Evolutionary conservation across 768 basidiomycete species (phyloP), one percentile per base, ranked within the genome.

Genomic region (Phaeotremella skinneri): DNA sequence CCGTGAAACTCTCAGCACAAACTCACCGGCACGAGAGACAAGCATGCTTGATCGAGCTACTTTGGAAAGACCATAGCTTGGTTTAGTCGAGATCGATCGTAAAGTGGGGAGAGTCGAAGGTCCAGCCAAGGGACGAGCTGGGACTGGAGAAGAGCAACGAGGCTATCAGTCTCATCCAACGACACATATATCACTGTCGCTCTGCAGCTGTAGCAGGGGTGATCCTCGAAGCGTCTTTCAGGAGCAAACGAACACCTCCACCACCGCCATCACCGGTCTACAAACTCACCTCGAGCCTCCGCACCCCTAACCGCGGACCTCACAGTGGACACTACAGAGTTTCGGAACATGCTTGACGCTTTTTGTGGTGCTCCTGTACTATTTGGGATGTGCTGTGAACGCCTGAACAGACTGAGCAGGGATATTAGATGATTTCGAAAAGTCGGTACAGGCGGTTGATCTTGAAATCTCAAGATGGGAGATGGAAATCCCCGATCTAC

Each of bases 121-220:
- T 26, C 68, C 61, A 55, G 63, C 59, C 50, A 68, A 41, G n/a
- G 63, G 63, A 51, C 59, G 52, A 31, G 53, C 41, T 23, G 62
- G 55, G 29, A 49, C 53, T 32, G 39, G 14, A 13, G 23, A 21
- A 37, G 7, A 37, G 7, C 34, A 37, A 17, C 34, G 17, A 7
- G 34, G 34, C 17, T 37, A 7, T 37, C 17, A 17, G n/a, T n/a
- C n/a, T n/a, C n/a, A n/a, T n/a, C n/a, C n/a, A n/a, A n/a, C n/a
- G n/a, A n/a, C n/a, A n/a, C n/a, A n/a, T n/a, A n/a, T n/a, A n/a
- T n/a, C n/a, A n/a, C n/a, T n/a, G n/a, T n/a, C n/a, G n/a, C n/a
- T n/a, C n/a, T n/a, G n/a, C n/a, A n/a, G n/a, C n/a, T n/a, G n/a
- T n/a, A n/a, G n/a, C n/a, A n/a, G n/a, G n/a, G n/a, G n/a, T n/a